Base-by-base conservation (phyloP, 345 rosid genomes). In the Melastoma malabathricum region DNA sequence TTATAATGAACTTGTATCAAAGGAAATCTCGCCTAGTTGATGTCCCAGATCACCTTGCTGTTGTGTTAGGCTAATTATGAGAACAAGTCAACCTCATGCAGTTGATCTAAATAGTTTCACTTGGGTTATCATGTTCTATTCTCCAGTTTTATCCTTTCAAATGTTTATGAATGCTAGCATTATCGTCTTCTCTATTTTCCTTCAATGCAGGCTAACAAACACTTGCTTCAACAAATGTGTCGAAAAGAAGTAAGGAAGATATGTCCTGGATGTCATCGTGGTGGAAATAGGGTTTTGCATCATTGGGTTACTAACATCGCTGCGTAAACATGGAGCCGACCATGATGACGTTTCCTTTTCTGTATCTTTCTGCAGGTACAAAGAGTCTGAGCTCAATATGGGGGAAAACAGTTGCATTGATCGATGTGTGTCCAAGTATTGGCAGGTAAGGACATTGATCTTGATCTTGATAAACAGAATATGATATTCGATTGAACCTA, bases 361-460 rank as follows among this genome's bases (percentile, higher is more conserved):
- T 22, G 41, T 51, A 46, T 48, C 44, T 16, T 51, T 57, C 62
- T 10, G 15, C 55, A 93, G 99, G 82, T 89, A 79, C 77, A 88
- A 83, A 74, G 99, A 93, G 55, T 49, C 80, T 18, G 99, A 93
- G 79, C 73, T 93, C 50, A 93, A 88, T 72, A 88, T 85, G 97
- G 99, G 95, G 52, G 99, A 93, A 68, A 93, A 85, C 58, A 93
- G 87, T 56, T 93, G 99, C 89, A 89, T 93, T 41, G 97, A 93
- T 64, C 94, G 99, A 51, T 93, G 97, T 63, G 97, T 83, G 64
- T 76, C 95, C 39, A 88, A 88, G 56, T 93, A 93, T 68, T 83
- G 88, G 94, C 89, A 79, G 90, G 95, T 92, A 64, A 10, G 65
- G 57, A 20, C 47, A 3, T 4, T 22, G 5, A 13, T 12, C 13